phyloP scores from a whole-genome alignment of 192 early-diverging fungal genomes.

The Podila epicladia region DNA sequence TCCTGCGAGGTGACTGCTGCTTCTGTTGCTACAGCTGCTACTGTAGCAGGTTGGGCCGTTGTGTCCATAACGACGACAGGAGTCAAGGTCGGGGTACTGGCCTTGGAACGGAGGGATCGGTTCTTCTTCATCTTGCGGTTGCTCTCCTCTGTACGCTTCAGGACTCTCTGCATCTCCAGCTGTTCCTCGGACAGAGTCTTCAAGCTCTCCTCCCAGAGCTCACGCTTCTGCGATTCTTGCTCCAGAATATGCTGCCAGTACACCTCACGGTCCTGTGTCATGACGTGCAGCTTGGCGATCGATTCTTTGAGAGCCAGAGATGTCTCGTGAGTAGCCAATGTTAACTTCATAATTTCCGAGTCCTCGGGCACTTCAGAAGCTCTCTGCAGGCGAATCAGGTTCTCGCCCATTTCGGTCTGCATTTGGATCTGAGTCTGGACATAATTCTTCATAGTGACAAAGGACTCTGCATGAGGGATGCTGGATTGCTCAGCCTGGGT shows the following conservation, averaged over 20 bases:
- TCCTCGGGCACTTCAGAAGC: conserved; percentile 35
- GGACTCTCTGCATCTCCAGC: conserved; percentile 55
- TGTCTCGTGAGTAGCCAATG: conserved; percentile 29
- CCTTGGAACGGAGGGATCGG: conserved; percentile 33
- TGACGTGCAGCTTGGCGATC: conserved; percentile 30
- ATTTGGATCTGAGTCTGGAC: conserved; percentile 68
- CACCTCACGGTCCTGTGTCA: conserved; percentile 55
- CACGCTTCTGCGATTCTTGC: conserved; percentile 56
- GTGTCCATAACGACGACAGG: neutral
- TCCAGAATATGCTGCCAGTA: conserved; percentile 57
- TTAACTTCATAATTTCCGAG: conserved; percentile 36
- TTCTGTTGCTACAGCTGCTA: neutral
- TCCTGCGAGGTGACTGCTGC: neutral
- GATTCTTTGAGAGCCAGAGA: conserved; percentile 40
- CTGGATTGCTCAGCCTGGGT: neutral
- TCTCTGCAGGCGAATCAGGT: conserved; percentile 49
- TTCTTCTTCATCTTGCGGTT: conserved; percentile 51
- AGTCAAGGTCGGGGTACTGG: conserved; percentile 14
- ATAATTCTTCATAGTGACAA: conserved; percentile 57
- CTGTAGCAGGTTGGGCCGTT: neutral
- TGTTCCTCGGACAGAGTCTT: conserved; percentile 53
- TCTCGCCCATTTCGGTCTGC: conserved; percentile 65
- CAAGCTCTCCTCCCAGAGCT: conserved; percentile 60
- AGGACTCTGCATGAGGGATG: conserved; percentile 57
- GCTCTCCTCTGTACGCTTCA: conserved; percentile 47